A percentile compares a stretch with the other conserved stretches of the same genome.
Conservation (phyloP, 306 rosid genomes). For the Astragalus glycyphyllos region DNA sequence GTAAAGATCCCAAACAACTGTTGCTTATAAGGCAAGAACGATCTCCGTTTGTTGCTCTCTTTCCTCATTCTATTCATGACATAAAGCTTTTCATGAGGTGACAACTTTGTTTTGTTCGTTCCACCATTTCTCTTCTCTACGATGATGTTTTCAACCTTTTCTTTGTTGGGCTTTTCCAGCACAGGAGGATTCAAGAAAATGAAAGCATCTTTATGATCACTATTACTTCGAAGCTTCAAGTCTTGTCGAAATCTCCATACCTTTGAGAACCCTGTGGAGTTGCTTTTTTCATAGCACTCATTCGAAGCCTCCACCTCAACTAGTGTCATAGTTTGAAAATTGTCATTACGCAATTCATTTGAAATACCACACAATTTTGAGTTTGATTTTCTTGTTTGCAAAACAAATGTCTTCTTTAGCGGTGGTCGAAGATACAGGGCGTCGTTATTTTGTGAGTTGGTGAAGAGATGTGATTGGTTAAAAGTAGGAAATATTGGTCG, state of each 20-base stretch:
- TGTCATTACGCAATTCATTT: background rate
- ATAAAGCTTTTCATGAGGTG: too few species aligned
- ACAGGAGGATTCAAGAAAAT: background rate
- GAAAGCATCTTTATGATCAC: background rate
- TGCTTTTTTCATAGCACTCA: slow-evolving; percentile 44
- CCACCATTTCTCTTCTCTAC: background rate
- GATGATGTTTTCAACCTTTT: slow-evolving; percentile 34
- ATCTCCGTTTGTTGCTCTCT: too few species aligned
- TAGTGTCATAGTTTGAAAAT: too few species aligned
- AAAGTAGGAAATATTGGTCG: slow-evolving; percentile 52
- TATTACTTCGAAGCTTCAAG: background rate
- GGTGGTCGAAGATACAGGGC: slow-evolving; percentile 42
- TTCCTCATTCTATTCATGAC: too few species aligned
- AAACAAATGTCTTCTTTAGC: slow-evolving; percentile 57
- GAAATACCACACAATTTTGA: background rate
- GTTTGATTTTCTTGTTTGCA: background rate
- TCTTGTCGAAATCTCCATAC: background rate
- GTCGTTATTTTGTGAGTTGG: background rate
- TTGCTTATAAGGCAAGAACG: too few species aligned
- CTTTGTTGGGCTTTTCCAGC: slow-evolving; percentile 52
- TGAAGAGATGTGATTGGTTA: slow-evolving; percentile 41
- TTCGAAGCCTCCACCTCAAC: background rate
- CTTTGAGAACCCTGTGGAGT: background rate
- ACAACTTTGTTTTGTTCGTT: too few species aligned
- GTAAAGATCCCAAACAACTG: too few species aligned